phyloP scores from a whole-genome alignment of 2,329 filamentous ascomycete species.

The Beauveria scarabaeidicola region DNA sequence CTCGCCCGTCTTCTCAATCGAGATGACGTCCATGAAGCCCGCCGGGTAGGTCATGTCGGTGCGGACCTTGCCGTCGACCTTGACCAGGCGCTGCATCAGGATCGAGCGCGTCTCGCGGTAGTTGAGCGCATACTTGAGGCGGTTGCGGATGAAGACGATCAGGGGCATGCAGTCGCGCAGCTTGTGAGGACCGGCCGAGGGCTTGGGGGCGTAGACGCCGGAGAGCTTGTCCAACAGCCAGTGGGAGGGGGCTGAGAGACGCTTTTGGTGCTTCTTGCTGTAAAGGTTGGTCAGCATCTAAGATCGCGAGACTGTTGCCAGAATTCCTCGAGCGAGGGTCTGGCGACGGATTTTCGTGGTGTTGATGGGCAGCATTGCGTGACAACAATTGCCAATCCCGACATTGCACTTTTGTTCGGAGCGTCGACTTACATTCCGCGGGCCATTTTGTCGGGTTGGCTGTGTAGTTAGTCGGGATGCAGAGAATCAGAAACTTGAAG shows the following conservation, averaged over 20 bases:
- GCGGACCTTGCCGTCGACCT: constrained; percentile 99
- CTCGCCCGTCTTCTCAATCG: constrained; percentile 99
- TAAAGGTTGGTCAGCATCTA: constrained; percentile 26
- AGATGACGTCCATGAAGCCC: constrained; percentile 99
- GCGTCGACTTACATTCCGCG: constrained; percentile 50
- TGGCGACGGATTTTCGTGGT: too few relatives aligned
- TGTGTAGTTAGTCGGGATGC: constrained; percentile 30
- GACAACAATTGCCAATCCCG: not conserved
- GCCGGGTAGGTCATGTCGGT: constrained; percentile 96
- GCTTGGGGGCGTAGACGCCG: constrained; percentile 68
- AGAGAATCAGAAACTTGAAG: constrained; percentile 21
- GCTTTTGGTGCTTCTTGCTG: constrained; percentile 99
- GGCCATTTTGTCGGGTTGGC: constrained; percentile 48
- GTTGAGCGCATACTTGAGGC: constrained; percentile 99
- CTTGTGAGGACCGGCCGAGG: constrained; percentile 92
- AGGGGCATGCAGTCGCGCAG: constrained; percentile 96
- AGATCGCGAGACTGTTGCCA: not conserved
- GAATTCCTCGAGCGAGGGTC: too few relatives aligned
- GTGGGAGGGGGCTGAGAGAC: constrained; percentile 96
- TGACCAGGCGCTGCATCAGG: constrained; percentile 98
- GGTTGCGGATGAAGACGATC: constrained; percentile 95
- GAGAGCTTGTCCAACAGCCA: constrained; percentile 99
- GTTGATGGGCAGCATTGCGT: not conserved
- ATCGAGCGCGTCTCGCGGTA: constrained; percentile 95
- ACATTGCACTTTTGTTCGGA: not conserved